These are phyloP conservation scores for Pseudozyma sp. DNA, from an alignment of 1,284 basidiomycete genomes.

Conservation along the genomic window DNA sequence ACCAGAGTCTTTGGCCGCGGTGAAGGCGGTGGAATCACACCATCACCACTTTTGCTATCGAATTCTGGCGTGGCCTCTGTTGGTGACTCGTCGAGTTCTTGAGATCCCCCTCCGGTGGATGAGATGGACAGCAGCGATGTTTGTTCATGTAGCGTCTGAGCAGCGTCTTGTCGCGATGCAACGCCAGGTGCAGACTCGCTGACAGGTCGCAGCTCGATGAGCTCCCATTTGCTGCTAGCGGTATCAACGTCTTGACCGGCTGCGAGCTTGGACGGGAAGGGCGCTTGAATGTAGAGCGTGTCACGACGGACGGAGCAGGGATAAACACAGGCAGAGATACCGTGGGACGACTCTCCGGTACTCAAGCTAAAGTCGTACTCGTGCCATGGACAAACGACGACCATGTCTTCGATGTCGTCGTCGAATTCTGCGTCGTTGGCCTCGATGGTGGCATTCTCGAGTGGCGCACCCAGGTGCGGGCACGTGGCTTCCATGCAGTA, in stretches of 20 bases:
- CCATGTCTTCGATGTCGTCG: conserved; percentile 71
- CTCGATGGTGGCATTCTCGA: conserved; percentile 80
- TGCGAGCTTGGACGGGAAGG: conserved; percentile 12
- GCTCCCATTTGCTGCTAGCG: conserved; percentile 73
- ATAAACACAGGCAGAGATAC: conserved; percentile 83
- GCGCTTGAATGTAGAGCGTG: conserved; percentile 53
- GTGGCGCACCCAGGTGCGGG: conserved; percentile 84
- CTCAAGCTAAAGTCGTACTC: conserved; percentile 80
- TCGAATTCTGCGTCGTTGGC: conserved; percentile 69
- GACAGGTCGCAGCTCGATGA: conserved; percentile 81
- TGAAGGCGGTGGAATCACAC: conserved; percentile 31
- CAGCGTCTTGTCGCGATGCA: conserved; percentile 25
- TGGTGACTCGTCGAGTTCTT: not conserved
- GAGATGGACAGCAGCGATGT: conserved; percentile 19
- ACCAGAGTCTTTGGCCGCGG: conserved; percentile 73
- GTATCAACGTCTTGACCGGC: conserved; percentile 8
- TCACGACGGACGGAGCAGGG: conserved; percentile 74
- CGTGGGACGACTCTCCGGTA: conserved; percentile 81
- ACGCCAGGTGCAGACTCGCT: conserved; percentile 74
- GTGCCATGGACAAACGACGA: conserved; percentile 78
- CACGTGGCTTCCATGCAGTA: conserved; percentile 88
- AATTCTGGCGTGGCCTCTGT: not conserved
- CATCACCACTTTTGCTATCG: not conserved
- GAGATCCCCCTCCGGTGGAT: conserved; percentile 16
- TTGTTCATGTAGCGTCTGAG: conserved; percentile 33